These are phyloP conservation scores for Stephanodiscus minutulus DNA, from an alignment of 108 stramenopile genomes.

Conservation along the genomic window DNA sequence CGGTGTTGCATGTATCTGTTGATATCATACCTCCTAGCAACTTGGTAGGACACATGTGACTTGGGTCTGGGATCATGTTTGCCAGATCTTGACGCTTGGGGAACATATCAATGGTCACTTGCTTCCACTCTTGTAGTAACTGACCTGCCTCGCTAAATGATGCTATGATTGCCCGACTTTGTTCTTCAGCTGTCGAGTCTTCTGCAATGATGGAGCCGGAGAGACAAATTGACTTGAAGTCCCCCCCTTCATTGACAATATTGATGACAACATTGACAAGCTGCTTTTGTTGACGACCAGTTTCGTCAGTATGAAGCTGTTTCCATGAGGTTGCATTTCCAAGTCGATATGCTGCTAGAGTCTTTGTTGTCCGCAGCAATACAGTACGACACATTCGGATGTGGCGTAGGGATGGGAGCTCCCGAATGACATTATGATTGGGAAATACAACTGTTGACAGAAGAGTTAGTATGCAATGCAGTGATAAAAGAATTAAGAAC, in stretches of 20 bases:
- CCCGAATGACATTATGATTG: background rate
- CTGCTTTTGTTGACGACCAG: background rate
- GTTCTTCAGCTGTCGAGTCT: slow-evolving; percentile 10
- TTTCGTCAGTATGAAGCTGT: slow-evolving; percentile 6
- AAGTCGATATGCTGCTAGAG: slow-evolving; percentile 13
- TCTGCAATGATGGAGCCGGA: slow-evolving; percentile 2
- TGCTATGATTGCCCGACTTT: slow-evolving; percentile 1
- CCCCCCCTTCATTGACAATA: background rate
- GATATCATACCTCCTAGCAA: background rate
- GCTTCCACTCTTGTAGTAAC: slow-evolving; percentile 5
- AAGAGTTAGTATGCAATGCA: background rate
- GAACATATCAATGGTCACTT: background rate
- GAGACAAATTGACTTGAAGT: slow-evolving; percentile 10
- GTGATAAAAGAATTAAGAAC: background rate
- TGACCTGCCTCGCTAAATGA: background rate
- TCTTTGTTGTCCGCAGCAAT: background rate
- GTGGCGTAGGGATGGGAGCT: too few species aligned
- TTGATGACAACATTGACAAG: slow-evolving; percentile 1
- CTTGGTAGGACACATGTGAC: background rate
- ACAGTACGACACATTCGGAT: too few species aligned
- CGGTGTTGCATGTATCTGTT: background rate
- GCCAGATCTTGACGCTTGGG: background rate
- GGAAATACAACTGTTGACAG: background rate
- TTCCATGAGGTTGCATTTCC: slow-evolving; percentile 11
- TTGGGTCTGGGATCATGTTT: background rate